These are phyloP conservation scores for Austroboletus eburneus DNA, from an alignment of 768 basidiomycete genomes.

Conservation along the genomic window DNA sequence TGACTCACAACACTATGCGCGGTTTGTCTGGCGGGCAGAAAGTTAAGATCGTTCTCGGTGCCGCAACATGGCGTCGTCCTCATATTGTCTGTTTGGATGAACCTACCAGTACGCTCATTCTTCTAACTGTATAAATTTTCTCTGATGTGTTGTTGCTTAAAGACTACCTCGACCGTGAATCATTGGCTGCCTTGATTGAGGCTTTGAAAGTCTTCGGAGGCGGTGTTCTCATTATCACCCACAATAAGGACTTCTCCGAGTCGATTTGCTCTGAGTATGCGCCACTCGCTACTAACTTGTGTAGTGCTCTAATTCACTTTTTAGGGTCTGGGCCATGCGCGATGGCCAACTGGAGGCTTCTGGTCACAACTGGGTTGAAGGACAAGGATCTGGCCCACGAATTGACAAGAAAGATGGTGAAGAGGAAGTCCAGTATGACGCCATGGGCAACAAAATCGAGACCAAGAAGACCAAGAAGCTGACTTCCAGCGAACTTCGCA, in stretches of 20 bases:
- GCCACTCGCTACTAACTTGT: neutral
- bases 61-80: slow-evolving; percentile 98
- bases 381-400: slow-evolving; percentile 90
- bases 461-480: slow-evolving; percentile 83
- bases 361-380: slow-evolving; percentile 99
- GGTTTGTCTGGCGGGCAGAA: slow-evolving; percentile 99
- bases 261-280: slow-evolving; percentile 83
- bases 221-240: slow-evolving; percentile 96
- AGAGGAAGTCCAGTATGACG: slow-evolving; percentile 90
- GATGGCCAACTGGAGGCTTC: slow-evolving; percentile 95
- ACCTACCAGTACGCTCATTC: slow-evolving; percentile 63
- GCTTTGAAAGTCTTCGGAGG: slow-evolving; percentile 98
- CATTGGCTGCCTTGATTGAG: slow-evolving; percentile 96
- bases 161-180: slow-evolving; percentile 99
- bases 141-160: slow-evolving; percentile 3
- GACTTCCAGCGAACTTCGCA: slow-evolving; percentile 77
- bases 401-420: slow-evolving; percentile 94
- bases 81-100: slow-evolving; percentile 97
- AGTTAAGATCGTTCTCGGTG: slow-evolving; percentile 98
- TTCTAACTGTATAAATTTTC: too few relatives aligned
- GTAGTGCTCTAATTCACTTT: neutral
- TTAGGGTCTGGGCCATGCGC: slow-evolving; percentile 96
- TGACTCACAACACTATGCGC: slow-evolving; percentile 98
- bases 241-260: slow-evolving; percentile 99
- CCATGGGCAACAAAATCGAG: slow-evolving; percentile 97